A percentile compares a stretch with the other conserved stretches of the same genome.
These are phyloP conservation scores for Cinchona pubescens DNA, from an alignment of 257 asterid species.

Conservation along the genomic window DNA sequence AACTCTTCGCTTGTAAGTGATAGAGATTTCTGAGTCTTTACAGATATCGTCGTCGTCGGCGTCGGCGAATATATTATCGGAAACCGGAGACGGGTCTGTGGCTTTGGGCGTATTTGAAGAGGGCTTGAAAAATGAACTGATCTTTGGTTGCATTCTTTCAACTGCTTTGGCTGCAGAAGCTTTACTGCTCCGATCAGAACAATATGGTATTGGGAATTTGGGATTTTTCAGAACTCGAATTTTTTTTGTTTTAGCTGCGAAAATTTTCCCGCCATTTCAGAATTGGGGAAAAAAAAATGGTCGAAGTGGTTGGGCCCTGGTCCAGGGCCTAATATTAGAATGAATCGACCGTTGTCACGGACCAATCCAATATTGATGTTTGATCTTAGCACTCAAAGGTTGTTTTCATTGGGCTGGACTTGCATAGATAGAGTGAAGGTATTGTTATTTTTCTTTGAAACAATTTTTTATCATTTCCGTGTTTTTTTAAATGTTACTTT, in stretches of 20 bases:
- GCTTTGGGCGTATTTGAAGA: slow-evolving; percentile 26
- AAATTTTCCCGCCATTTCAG: neutral
- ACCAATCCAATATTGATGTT: neutral
- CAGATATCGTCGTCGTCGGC: slow-evolving; percentile 11
- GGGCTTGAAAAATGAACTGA: slow-evolving; percentile 56
- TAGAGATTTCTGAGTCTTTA: slow-evolving; percentile 34
- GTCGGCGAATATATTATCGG: slow-evolving; percentile 13
- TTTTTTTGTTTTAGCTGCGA: neutral
- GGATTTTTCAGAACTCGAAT: neutral
- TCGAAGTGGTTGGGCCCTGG: neutral
- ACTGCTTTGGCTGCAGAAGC: neutral
- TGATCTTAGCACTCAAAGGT: neutral
- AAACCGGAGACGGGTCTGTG: slow-evolving; percentile 21
- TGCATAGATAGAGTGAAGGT: no score
- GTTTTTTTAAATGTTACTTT: no score
- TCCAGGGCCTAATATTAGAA: neutral
- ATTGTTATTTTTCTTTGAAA: no score
- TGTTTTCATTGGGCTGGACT: neutral
- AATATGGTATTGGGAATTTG: neutral
- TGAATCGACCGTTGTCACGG: neutral
- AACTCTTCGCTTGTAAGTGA: slow-evolving; percentile 38
- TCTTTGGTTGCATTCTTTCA: slow-evolving; percentile 53
- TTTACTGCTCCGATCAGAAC: neutral
- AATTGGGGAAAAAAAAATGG: neutral
- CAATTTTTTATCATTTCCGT: no score